A percentile compares a stretch with the other conserved stretches of the same genome.
Evolutionary conservation across 139 green algal species (phyloP).

Genomic region (Edaphochlamys debaryana): DNA sequence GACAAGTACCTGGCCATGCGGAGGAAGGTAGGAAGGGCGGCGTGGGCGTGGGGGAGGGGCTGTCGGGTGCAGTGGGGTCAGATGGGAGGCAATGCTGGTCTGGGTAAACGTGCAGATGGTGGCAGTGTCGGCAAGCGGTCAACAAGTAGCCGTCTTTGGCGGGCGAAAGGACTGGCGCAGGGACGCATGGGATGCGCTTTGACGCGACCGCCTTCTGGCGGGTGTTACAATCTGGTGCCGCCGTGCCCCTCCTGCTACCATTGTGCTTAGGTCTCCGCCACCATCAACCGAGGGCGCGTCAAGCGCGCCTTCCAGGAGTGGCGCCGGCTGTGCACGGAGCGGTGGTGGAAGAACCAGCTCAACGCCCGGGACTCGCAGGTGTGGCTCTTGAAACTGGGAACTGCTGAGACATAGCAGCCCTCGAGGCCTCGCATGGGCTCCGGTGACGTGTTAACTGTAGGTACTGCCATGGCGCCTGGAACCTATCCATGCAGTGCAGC

Average conservation of each 20-base stretch:
- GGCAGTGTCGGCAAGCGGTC: too few relatives aligned
- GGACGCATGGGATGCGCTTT: too few relatives aligned
- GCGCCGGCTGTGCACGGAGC: slow-evolving; percentile 60
- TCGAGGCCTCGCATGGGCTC: too few relatives aligned
- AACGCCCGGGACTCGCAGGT: slow-evolving; percentile 57
- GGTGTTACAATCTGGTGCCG: too few relatives aligned
- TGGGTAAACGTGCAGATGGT: neutral
- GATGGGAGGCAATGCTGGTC: too few relatives aligned
- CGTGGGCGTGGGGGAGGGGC: neutral
- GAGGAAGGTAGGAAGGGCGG: slow-evolving; percentile 60
- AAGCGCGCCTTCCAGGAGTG: slow-evolving; percentile 71
- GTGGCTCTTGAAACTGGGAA: neutral
- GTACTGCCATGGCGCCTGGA: too few relatives aligned
- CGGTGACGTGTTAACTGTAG: too few relatives aligned
- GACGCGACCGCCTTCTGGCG: too few relatives aligned
- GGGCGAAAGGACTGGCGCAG: too few relatives aligned
- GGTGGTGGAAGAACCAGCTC: slow-evolving; percentile 81
- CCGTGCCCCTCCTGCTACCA: too few relatives aligned
- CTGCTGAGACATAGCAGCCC: neutral
- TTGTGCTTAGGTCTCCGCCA: slow-evolving; percentile 59
- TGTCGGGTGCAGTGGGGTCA: neutral
- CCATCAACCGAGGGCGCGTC: slow-evolving; percentile 60
- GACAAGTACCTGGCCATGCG: slow-evolving; percentile 68
- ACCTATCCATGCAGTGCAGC: too few relatives aligned
- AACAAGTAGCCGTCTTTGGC: too few relatives aligned